A percentile compares a stretch with the other conserved stretches of the same genome.
phyloP scores from a whole-genome alignment of 352 stramenopile species.

The Saprolegnia diclina region DNA sequence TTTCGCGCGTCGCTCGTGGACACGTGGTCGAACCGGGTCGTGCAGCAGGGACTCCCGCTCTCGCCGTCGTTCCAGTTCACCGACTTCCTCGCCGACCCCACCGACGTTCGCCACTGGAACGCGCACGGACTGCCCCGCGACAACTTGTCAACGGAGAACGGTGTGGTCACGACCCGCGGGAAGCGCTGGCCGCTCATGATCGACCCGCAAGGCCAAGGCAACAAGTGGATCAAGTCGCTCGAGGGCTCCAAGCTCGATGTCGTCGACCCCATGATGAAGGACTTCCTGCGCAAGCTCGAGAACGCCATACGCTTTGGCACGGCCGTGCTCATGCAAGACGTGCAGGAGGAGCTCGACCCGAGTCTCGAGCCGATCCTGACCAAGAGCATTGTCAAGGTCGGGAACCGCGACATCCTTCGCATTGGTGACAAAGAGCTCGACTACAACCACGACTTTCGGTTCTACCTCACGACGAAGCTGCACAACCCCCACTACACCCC shows the following conservation, averaged over 20 bases:
- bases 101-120: slow-evolving; percentile 93
- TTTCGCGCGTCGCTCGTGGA: slow-evolving; percentile 82
- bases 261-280: slow-evolving; percentile 93
- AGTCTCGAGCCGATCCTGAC: slow-evolving; percentile 90
- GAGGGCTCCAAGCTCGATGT: slow-evolving; percentile 84
- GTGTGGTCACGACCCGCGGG: slow-evolving; percentile 91
- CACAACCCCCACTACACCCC: slow-evolving; percentile 95
- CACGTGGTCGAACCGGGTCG: slow-evolving; percentile 88
- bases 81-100: slow-evolving; percentile 89
- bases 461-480: slow-evolving; percentile 96
- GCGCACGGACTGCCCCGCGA: slow-evolving; percentile 90
- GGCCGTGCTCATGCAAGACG: slow-evolving; percentile 92
- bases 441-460: slow-evolving; percentile 91
- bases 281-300: slow-evolving; percentile 91
- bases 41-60: slow-evolving; percentile 74
- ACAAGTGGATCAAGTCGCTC: slow-evolving; percentile 96
- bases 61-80: slow-evolving; percentile 89
- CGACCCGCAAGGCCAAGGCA: slow-evolving; percentile 93
- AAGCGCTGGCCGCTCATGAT: slow-evolving; percentile 97
- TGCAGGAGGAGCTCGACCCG: slow-evolving; percentile 94
- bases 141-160: slow-evolving; percentile 92
- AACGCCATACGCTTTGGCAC: slow-evolving; percentile 92
- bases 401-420: slow-evolving; percentile 89
- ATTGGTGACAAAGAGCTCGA: slow-evolving; percentile 95
- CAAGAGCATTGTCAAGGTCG: slow-evolving; percentile 93